Evolutionary conservation across 805 yeast genomes (phyloP), one percentile per base, ranked within the genome.

Genomic region (Wickerhamiella australiensis): DNA sequence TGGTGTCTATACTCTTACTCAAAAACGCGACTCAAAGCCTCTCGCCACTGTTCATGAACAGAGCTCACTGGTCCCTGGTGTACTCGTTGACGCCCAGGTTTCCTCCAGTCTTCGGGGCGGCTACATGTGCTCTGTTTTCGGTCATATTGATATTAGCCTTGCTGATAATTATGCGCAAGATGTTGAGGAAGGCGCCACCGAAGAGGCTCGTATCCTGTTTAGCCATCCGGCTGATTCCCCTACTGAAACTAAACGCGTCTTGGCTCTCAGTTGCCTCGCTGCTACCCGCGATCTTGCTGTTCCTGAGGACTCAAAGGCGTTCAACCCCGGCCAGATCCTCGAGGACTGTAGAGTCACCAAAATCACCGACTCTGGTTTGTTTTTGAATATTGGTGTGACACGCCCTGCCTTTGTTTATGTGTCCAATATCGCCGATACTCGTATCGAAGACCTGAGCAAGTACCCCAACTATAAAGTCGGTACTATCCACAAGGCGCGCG

Each of bases 321-420:
- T 83, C 67, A 86, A 92, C 23, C 64, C 80, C 38, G 97, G 98
- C n/a, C 79, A 80, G 54, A 51, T 62, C 12, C 54, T 71, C n/a
- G 81, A 79, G 1, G 65, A 66, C 2, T 83, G 78, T 33, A 74
- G 74, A 25, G 73, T 87, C 23, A 68, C 72, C 46, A 78, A 72
- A 54, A 76, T 78, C 13, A 72, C 76, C 21, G 58, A 63, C 5
- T 41, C 59, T 2, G 74, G 74, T 13, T 55, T 69, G 3, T 65
- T 62, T 46, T 53, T 68, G 36, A 61, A 59, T 8, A 62, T 84
- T 36, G 83, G 82, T 21, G 71, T 73, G 22, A 71, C 73, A 5
- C 61, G 69, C 42, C 59, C 69, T 11, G 97, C 95, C 35, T 85
- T 80, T 66, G 84, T 80, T 1, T 96, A 90, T 61, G 69, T 77